Evolutionary conservation across 768 basidiomycete species (phyloP), one percentile per base, ranked within the genome.

Genomic region (Tubosaeta sp.): DNA sequence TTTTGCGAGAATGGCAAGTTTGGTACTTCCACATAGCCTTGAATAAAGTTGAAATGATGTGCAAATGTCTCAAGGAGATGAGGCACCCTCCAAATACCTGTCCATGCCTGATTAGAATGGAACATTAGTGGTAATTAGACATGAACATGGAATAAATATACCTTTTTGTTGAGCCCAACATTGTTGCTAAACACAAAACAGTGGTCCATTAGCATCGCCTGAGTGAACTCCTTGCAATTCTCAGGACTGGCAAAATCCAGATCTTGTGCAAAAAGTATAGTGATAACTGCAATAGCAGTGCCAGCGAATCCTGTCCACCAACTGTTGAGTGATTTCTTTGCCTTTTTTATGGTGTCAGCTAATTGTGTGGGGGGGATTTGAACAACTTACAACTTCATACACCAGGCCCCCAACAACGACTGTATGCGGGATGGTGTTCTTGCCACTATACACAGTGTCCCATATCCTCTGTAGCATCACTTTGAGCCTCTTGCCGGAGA

Each of bases 41-140:
- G 48, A 30, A 40, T 38, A 32, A 18, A 52, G 34, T 56, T 56
- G 51, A 51, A 48, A 31, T 57, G 56, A 29, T 46, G 46, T 12
- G 49, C 24, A 25, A 57, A 54, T 6, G 46, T 54, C 27, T 57
- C 52, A 30, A 57, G 46, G 21, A 57, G 22, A 8, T n/a, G 51
- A 44, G 45, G 29, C 2, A 48, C 21, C 52, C 52, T 56, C 51
- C 51, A 56, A 48, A 56, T 16, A n/a, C 47, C 39, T 7, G 16
- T 22, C 47, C 47, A 48, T 4, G 18, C 38, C 47, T 48, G 39
- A 31, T 41, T 40, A 12, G 31, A 36, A 25, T 29, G 12, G 34
- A 38, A 11, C 16, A 40, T 46, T n/a, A 21, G 30, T 31, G n/a
- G 27, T n/a, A n/a, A 51, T 44, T 12, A 4, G 21, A 36, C 36